Percentiles rank a stretch among this genome's conserved stretches.
Evolutionary conservation across 169 alveolate species (phyloP).

Genomic region (Condylostoma magnum): DNA sequence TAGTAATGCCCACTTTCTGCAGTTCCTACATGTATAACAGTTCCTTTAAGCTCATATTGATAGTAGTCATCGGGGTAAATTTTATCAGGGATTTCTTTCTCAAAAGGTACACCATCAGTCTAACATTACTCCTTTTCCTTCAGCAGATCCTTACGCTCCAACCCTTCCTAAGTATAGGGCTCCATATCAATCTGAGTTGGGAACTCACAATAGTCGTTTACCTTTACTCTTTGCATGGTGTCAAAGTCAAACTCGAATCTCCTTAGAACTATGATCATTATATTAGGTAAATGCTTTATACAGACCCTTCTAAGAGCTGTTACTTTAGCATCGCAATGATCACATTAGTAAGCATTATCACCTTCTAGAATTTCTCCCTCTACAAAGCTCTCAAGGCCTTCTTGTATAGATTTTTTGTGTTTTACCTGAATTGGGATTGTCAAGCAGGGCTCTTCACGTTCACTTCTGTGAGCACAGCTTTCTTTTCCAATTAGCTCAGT

Average conservation of each 20-base stretch:
- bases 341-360: slow-evolving; percentile 83
- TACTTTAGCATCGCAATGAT: slow-evolving; percentile 77
- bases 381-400: slow-evolving; percentile 74
- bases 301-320: slow-evolving; percentile 74
- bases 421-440: slow-evolving; percentile 73
- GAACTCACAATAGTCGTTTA: slow-evolving; percentile 82
- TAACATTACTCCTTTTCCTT: slow-evolving; percentile 38
- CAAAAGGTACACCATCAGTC: no score
- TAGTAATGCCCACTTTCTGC: slow-evolving; percentile 87
- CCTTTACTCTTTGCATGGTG: slow-evolving; percentile 71
- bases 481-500: slow-evolving; percentile 73
- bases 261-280: slow-evolving; percentile 66
- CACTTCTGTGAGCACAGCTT: slow-evolving; percentile 71
- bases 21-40: slow-evolving; percentile 82
- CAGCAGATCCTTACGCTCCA: slow-evolving; percentile 47
- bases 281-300: slow-evolving; percentile 72
- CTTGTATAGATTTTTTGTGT: slow-evolving; percentile 65
- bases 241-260: slow-evolving; percentile 77
- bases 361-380: slow-evolving; percentile 81
- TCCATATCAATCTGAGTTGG: slow-evolving; percentile 81
- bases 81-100: slow-evolving; percentile 34
- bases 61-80: slow-evolving; percentile 53
- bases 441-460: slow-evolving; percentile 73
- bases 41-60: slow-evolving; percentile 74
- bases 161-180: slow-evolving; percentile 75